These are phyloP conservation scores for Pelargonium citronellum DNA, from an alignment of 441 rosid species.

Conservation along the genomic window DNA sequence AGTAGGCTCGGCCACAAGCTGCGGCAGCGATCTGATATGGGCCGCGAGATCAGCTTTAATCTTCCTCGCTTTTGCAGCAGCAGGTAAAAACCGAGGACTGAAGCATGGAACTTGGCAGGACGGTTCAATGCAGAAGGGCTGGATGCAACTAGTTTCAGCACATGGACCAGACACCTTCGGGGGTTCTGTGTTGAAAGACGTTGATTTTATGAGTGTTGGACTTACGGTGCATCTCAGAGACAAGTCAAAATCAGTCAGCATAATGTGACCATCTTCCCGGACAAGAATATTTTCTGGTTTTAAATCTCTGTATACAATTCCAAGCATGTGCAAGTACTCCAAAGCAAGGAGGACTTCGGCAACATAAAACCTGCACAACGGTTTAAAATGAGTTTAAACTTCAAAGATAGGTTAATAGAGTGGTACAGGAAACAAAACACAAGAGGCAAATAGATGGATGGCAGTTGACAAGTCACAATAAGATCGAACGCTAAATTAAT, in stretches of 20 bases:
- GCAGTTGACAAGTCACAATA: no score
- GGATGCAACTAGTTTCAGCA: conserved; percentile 59
- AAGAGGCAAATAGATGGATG: no score
- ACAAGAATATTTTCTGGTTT: conserved; percentile 76
- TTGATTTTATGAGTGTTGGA: conserved; percentile 42
- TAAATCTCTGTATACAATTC: conserved; percentile 47
- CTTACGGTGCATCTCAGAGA: conserved; percentile 53
- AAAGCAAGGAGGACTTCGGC: conserved; percentile 74
- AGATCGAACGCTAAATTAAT: no score
- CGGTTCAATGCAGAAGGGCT: conserved; percentile 71
- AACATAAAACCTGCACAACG: conserved; percentile 54
- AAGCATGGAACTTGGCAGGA: conserved; percentile 69
- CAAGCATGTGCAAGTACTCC: conserved; percentile 83
- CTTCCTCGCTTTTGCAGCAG: conserved; percentile 48
- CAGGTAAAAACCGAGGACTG: conserved; percentile 54
- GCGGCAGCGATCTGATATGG: conserved; percentile 53
- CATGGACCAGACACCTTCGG: conserved; percentile 53
- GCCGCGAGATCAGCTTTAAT: conserved; percentile 45
- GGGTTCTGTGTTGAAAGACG: conserved; percentile 38
- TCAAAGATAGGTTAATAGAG: background rate
- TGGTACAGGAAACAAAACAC: background rate
- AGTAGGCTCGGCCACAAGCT: conserved; percentile 72
- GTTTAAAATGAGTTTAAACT: background rate
- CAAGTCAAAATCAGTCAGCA: conserved; percentile 77
- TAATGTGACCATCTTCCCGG: conserved; percentile 77